A percentile compares a stretch with the other conserved stretches of the same genome.
These are phyloP conservation scores for Ophiorrhiza pumila DNA, from an alignment of 257 asterid species.

Conservation along the genomic window DNA sequence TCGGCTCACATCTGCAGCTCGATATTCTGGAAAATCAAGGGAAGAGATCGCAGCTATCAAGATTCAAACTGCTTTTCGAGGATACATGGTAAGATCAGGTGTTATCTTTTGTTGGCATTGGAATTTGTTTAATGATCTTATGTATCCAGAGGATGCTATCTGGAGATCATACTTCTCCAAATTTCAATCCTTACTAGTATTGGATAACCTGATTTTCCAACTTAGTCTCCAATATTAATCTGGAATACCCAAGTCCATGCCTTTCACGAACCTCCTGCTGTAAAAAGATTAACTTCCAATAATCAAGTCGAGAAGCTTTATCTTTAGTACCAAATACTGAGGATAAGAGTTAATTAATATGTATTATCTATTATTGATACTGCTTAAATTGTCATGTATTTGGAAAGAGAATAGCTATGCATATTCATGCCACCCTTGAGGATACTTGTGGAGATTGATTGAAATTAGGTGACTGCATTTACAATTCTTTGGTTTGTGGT, in stretches of 20 bases:
- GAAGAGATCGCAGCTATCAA: slow-evolving; percentile 65
- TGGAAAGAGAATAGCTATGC: neutral
- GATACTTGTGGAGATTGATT: neutral
- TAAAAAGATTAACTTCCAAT: neutral
- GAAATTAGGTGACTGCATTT: neutral
- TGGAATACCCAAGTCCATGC: neutral
- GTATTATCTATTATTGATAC: neutral
- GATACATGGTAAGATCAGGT: slow-evolving; percentile 54
- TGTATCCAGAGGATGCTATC: neutral
- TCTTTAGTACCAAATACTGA: neutral
- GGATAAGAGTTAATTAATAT: neutral
- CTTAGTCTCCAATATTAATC: neutral
- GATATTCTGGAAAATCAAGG: slow-evolving; percentile 39
- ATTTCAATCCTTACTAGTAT: neutral
- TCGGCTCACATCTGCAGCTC: slow-evolving; percentile 56
- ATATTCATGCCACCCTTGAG: neutral
- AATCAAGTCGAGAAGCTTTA: neutral
- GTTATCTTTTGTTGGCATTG: neutral
- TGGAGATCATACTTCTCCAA: neutral
- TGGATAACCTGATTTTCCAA: neutral
- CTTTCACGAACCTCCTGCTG: neutral
- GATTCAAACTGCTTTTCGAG: slow-evolving; percentile 75
- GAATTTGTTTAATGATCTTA: neutral
- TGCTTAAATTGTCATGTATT: neutral
- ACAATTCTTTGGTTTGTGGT: neutral